Evolutionary conservation across 768 basidiomycete genomes (phyloP).

Genomic region (Naganishia kalamii): DNA sequence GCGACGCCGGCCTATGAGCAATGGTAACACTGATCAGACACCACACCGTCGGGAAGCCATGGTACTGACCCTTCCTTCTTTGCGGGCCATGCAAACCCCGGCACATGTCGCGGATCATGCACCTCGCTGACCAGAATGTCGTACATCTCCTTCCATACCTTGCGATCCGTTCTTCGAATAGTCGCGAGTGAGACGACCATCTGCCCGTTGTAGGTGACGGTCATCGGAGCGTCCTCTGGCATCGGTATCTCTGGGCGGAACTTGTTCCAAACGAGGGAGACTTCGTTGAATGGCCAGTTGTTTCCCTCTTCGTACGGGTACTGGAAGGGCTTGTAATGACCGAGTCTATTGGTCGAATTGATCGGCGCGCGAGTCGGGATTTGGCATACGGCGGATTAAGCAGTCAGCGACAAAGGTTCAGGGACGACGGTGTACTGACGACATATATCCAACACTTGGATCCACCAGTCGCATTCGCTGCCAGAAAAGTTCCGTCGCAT

Average conservation of each 20-base stretch:
- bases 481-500: neutral
- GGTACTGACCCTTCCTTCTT: neutral
- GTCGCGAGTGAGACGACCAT: neutral
- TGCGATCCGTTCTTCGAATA: neutral
- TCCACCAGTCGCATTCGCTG: neutral
- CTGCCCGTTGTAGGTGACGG: neutral
- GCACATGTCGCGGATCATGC: slow-evolving; percentile 1
- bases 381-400: no score
- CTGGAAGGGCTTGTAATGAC: neutral
- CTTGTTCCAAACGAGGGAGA: neutral
- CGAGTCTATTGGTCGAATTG: neutral
- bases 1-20: neutral
- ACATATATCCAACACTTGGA: neutral
- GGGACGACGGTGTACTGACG: no score
- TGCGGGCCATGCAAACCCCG: slow-evolving; percentile 3
- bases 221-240: neutral
- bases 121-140: neutral
- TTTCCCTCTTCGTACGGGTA: neutral
- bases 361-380: neutral
- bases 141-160: neutral
- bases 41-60: neutral
- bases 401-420: no score
- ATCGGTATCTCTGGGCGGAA: neutral
- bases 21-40: neutral
- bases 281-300: neutral